phyloP scores from a whole-genome alignment of 2,329 filamentous ascomycete species.

The Dothistroma septosporum region DNA sequence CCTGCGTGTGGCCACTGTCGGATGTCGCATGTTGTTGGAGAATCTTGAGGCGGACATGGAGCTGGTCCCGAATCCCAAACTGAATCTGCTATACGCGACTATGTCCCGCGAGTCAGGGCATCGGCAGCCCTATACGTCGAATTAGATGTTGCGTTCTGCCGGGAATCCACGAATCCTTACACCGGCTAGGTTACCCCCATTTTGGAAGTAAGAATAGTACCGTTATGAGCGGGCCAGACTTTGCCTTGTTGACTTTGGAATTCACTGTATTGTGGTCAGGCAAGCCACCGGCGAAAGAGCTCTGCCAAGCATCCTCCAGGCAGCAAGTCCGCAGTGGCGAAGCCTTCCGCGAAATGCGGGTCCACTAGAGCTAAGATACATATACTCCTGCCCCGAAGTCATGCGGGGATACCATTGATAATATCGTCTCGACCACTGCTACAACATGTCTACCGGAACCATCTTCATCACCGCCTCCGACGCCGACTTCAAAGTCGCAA shows the following conservation, averaged over 20 bases:
- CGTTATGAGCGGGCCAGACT: neutral
- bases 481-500: slow-evolving; percentile 15
- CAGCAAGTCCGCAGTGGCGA: neutral
- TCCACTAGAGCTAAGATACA: neutral
- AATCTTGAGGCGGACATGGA: neutral
- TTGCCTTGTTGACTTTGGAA: too few species aligned
- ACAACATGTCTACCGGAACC: slow-evolving; percentile 4
- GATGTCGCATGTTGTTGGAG: neutral
- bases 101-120: too few species aligned
- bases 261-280: neutral
- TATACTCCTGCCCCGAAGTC: too few species aligned
- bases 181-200: too few species aligned
- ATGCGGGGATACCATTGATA: too few species aligned
- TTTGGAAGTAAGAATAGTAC: too few species aligned
- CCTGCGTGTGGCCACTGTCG: neutral
- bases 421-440: neutral
- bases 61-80: neutral
- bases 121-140: too few species aligned
- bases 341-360: neutral
- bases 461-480: slow-evolving; percentile 19
- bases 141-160: too few species aligned
- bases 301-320: neutral
- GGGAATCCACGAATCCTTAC: too few species aligned
- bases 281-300: neutral
- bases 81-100: too few species aligned